Percentiles rank a stretch among this genome's conserved stretches.
Evolutionary conservation across 1,284 basidiomycete species (phyloP).

Genomic region (Inonotus obliquus): DNA sequence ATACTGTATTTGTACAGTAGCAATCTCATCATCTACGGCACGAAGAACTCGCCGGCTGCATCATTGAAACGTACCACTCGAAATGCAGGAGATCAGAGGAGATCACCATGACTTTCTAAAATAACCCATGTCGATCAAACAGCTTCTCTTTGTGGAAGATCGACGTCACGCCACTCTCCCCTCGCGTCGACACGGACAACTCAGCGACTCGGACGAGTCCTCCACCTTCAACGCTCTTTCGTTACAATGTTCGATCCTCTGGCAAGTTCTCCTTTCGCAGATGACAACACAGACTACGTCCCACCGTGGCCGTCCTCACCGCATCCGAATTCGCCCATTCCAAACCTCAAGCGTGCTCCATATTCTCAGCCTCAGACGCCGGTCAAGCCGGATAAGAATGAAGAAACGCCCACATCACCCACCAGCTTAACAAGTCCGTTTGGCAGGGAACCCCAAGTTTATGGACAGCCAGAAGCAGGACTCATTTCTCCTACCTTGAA

Average conservation of each 20-base stretch:
- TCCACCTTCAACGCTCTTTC: constrained; percentile 1
- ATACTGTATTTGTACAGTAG: no score
- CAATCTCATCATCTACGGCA: no score
- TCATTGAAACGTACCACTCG: no score
- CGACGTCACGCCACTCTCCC: background rate
- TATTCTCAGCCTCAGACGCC: constrained; percentile 40
- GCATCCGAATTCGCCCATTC: constrained; percentile 35
- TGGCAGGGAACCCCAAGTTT: constrained; percentile 76
- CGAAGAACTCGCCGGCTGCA: no score
- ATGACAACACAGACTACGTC: constrained; percentile 26
- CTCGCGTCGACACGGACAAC: background rate
- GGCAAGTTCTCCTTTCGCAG: constrained; percentile 26
- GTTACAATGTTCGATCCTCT: constrained; percentile 37
- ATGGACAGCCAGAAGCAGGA: constrained; percentile 75
- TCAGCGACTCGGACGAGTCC: background rate
- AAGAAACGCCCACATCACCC: constrained; percentile 4
- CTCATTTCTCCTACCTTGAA: constrained; percentile 69
- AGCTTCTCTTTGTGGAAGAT: background rate
- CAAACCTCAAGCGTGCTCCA: constrained; percentile 35
- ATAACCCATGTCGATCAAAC: background rate
- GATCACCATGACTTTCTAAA: no score
- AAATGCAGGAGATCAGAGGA: no score
- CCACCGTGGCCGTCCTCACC: constrained; percentile 43
- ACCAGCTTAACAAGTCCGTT: constrained; percentile 49
- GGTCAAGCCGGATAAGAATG: constrained; percentile 21